Conservation (phyloP, 2,329 filamentous ascomycete species). For the Fusarium oxysporum region DNA sequence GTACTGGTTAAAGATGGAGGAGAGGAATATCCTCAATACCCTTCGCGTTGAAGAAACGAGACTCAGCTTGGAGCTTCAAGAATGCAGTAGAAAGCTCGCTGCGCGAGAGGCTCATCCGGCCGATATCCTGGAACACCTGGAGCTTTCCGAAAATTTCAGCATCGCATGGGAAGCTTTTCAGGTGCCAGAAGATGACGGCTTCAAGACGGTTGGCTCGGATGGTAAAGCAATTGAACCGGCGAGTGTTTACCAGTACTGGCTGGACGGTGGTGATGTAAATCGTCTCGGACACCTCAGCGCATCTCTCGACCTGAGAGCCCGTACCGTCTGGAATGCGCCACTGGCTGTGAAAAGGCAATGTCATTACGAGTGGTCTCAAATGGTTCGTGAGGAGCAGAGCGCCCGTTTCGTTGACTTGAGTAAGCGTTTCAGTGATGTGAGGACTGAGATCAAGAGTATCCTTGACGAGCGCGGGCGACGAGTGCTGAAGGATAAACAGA, state of each 20-base stretch:
- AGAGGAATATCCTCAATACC: conserved; percentile 52
- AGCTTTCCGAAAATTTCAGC: conserved; percentile 63
- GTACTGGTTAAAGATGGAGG: conserved; percentile 48
- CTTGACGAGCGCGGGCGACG: conserved; percentile 56
- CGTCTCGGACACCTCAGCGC: background rate
- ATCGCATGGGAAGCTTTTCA: conserved; percentile 68
- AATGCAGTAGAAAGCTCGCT: conserved; percentile 30
- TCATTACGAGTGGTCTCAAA: conserved; percentile 56
- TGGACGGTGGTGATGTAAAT: background rate
- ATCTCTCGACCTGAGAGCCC: conserved; percentile 42
- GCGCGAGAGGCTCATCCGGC: background rate
- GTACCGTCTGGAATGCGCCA: conserved; percentile 65
- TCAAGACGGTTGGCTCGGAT: conserved; percentile 56
- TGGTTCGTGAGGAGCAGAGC: conserved; percentile 63
- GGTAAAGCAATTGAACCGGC: conserved; percentile 56
- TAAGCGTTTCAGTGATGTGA: conserved; percentile 55
- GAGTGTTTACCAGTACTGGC: conserved; percentile 40
- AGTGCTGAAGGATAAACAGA: conserved; percentile 63
- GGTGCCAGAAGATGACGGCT: conserved; percentile 61
- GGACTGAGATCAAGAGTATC: conserved; percentile 56
- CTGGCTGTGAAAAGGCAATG: conserved; percentile 51
- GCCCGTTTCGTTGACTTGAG: conserved; percentile 53
- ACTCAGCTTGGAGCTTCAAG: conserved; percentile 43
- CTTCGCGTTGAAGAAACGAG: conserved; percentile 45
- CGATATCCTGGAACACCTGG: conserved; percentile 57